Evolutionary conservation across 305 asterid genomes (phyloP).

Genomic region (Fraxinus platypoda): DNA sequence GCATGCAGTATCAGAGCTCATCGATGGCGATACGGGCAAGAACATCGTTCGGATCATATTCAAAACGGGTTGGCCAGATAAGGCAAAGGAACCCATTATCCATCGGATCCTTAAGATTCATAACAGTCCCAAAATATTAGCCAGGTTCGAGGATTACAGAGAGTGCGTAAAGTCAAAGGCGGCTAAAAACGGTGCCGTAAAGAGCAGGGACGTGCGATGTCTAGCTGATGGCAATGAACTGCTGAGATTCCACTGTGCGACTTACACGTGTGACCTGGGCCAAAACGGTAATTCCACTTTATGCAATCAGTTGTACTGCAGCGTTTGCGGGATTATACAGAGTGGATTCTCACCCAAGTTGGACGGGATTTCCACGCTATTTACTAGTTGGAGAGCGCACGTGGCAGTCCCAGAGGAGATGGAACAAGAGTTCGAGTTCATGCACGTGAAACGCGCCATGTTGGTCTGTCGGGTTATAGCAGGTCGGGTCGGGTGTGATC

Average conservation of each 20-base stretch:
- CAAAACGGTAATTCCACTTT: constrained; percentile 36
- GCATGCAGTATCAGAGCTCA: constrained; percentile 67
- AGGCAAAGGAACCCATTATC: constrained; percentile 34
- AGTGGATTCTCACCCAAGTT: constrained; percentile 67
- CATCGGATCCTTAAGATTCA: constrained; percentile 80
- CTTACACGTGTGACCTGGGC: constrained; percentile 60
- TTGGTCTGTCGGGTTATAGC: constrained; percentile 80
- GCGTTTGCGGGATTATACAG: constrained; percentile 67
- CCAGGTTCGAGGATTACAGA: constrained; percentile 70
- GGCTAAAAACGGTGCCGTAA: constrained; percentile 21
- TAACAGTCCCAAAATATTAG: constrained; percentile 45
- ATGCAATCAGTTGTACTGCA: constrained; percentile 61
- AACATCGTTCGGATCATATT: constrained; percentile 74
- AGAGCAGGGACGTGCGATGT: constrained; percentile 54
- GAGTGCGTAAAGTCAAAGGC: constrained; percentile 58
- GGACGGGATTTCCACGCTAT: constrained; percentile 69
- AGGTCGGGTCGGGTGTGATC: constrained; percentile 57
- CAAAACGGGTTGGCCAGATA: constrained; percentile 70
- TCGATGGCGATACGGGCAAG: constrained; percentile 64
- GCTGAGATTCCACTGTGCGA: constrained; percentile 68
- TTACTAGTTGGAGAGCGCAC: constrained; percentile 74
- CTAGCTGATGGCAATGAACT: constrained; percentile 84
- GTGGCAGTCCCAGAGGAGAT: constrained; percentile 63
- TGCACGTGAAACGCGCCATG: constrained; percentile 68
- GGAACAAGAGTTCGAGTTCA: constrained; percentile 78